phyloP scores from a whole-genome alignment of 495 filamentous ascomycete genomes.

The Lasiosphaeriaceae sp. region DNA sequence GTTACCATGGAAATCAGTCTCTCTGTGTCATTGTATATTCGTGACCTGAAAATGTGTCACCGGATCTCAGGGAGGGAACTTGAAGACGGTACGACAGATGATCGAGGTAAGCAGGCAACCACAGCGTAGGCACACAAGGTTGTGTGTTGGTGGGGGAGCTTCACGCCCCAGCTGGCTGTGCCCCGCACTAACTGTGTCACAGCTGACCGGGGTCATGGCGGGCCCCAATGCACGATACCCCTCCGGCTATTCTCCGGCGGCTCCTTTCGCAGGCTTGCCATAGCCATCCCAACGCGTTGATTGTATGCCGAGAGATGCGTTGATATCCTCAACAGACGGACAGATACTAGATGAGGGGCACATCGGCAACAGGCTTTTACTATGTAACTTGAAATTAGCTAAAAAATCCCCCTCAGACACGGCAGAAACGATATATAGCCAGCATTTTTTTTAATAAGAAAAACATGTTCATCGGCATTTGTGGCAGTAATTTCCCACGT shows the following conservation, averaged over 20 bases:
- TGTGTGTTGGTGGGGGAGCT: slow-evolving; percentile 1
- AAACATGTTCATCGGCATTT: slow-evolving; percentile 86
- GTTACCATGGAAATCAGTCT: slow-evolving; percentile 3
- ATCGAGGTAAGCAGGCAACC: not conserved
- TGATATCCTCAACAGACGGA: too few relatives aligned
- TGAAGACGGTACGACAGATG: not conserved
- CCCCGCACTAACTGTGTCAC: slow-evolving; percentile 12
- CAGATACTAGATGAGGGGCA: not conserved
- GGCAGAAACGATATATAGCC: not conserved
- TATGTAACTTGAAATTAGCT: not conserved
- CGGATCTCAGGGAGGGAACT: not conserved
- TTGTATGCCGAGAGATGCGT: too few relatives aligned
- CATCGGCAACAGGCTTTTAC: not conserved
- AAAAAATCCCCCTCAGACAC: not conserved
- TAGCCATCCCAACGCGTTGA: slow-evolving; percentile 57
- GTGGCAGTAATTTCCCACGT: slow-evolving; percentile 62
- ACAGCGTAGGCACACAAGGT: not conserved
- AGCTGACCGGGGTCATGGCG: not conserved
- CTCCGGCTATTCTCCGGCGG: slow-evolving; percentile 19
- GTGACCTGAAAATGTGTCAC: slow-evolving; percentile 9
- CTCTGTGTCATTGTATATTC: slow-evolving; percentile 9
- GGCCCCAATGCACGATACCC: slow-evolving; percentile 4
- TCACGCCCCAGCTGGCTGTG: slow-evolving; percentile 9
- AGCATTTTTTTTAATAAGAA: not conserved
- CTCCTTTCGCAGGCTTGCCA: not conserved